phyloP scores from a whole-genome alignment of 2,329 filamentous ascomycete species.

The Leptographium wingfieldii region DNA sequence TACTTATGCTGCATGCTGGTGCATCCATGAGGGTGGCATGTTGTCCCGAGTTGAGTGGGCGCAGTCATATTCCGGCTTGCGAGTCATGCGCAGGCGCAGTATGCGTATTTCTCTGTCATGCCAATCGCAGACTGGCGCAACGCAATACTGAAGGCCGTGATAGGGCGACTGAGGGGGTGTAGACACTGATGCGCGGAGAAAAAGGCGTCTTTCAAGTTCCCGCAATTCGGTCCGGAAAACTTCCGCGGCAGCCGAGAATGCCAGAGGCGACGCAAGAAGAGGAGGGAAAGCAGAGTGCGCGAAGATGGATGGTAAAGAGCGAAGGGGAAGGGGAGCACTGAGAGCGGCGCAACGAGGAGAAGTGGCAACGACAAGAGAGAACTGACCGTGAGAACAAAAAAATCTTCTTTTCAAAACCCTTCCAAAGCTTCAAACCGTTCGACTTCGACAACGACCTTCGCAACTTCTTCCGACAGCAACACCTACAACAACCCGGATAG shows the following conservation, averaged over 20 bases:
- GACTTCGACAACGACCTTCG: constrained; percentile 13
- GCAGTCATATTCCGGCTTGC: neutral
- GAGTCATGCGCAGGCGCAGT: neutral
- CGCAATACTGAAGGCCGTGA: neutral
- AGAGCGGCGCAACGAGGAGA: neutral
- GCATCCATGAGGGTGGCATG: neutral
- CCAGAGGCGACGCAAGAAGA: neutral
- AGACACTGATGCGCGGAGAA: neutral
- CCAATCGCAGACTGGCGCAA: neutral
- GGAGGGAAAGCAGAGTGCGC: neutral
- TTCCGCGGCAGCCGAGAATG: neutral
- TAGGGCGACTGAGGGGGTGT: neutral
- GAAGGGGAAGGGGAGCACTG: neutral
- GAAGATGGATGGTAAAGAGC: neutral
- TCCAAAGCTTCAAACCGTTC: constrained; percentile 6
- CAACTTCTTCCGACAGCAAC: constrained; percentile 15
- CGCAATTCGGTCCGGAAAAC: neutral
- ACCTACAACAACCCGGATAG: constrained; percentile 14
- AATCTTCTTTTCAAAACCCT: neutral
- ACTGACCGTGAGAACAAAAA: neutral
- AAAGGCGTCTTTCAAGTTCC: too few relatives aligned
- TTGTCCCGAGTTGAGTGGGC: neutral
- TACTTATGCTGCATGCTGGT: neutral
- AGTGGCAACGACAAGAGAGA: neutral
- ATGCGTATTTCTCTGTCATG: neutral